These are phyloP conservation scores for Solidago caesia DNA, from an alignment of 129 eudicot genomes.

Conservation along the genomic window DNA sequence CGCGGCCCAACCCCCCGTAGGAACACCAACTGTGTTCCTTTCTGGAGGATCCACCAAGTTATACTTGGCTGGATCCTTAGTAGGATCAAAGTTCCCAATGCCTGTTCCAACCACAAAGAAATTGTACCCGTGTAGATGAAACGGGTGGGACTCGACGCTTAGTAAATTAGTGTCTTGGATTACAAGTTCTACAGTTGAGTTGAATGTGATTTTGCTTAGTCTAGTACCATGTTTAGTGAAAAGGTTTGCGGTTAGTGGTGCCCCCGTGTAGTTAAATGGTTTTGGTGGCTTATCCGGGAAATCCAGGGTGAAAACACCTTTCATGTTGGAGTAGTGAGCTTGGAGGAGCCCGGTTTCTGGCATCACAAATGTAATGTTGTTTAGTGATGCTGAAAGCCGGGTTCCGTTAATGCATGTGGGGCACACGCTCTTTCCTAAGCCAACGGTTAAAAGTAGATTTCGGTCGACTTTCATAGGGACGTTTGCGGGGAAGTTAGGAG, in stretches of 20 bases:
- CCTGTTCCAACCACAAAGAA: constrained; percentile 53
- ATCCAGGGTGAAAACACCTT: constrained; percentile 38
- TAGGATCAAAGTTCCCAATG: constrained; percentile 39
- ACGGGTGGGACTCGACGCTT: constrained; percentile 50
- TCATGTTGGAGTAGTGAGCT: constrained; percentile 38
- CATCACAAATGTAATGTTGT: constrained; percentile 51
- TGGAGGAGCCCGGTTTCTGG: constrained; percentile 45
- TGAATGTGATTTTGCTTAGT: constrained; percentile 39
- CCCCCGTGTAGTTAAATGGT: constrained; percentile 51
- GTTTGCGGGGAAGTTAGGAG: constrained; percentile 38
- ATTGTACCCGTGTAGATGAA: constrained; percentile 50
- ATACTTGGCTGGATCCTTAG: constrained; percentile 44
- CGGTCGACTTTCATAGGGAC: constrained; percentile 46
- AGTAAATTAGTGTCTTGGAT: constrained; percentile 46
- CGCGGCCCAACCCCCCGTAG: constrained; percentile 52
- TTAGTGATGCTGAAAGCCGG: constrained; percentile 40
- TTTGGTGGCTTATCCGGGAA: constrained; percentile 43
- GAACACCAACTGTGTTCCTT: constrained; percentile 52
- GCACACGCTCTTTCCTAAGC: constrained; percentile 45
- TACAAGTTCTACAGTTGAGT: constrained; percentile 46
- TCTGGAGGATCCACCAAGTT: constrained; percentile 58
- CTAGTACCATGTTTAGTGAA: constrained; percentile 45
- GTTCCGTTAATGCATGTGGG: constrained; percentile 41
- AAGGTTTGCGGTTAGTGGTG: constrained; percentile 49
- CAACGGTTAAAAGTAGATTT: constrained; percentile 34